Evolutionary conservation across 345 rosid species (phyloP).

Genomic region (Syzygium grande): DNA sequence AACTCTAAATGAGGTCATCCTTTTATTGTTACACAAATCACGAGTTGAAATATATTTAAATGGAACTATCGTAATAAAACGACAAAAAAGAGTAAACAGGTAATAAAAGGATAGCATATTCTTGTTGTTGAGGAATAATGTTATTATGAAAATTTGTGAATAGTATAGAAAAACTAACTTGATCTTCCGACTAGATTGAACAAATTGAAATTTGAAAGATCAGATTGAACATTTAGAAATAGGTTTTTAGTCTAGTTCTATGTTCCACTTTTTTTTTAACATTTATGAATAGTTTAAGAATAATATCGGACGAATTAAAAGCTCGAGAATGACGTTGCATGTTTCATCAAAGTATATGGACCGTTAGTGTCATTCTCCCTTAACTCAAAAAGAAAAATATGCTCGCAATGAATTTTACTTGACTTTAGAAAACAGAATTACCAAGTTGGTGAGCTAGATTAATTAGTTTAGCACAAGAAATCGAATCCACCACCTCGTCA

Average conservation of each 20-base stretch:
- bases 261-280: too few species aligned
- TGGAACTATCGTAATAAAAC: too few species aligned
- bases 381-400: not conserved
- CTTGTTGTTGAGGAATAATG: not conserved
- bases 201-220: not conserved
- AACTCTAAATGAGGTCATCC: too few species aligned
- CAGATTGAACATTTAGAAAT: not conserved
- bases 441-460: not conserved
- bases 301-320: not conserved
- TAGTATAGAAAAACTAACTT: not conserved
- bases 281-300: not conserved
- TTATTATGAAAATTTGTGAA: not conserved
- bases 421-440: not conserved
- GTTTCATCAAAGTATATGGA: not conserved
- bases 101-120: too few species aligned
- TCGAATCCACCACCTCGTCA: not conserved
- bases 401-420: fast-evolving
- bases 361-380: not conserved
- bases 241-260: too few species aligned
- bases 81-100: too few species aligned
- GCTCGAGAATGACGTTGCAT: not conserved
- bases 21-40: too few species aligned
- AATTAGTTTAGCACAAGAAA: not conserved
- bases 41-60: too few species aligned
- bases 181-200: not conserved